A percentile compares a stretch with the other conserved stretches of the same genome.
These are phyloP conservation scores for Pinus tabuliformis DNA, from an alignment of 75 land plant genomes.

Conservation along the genomic window DNA sequence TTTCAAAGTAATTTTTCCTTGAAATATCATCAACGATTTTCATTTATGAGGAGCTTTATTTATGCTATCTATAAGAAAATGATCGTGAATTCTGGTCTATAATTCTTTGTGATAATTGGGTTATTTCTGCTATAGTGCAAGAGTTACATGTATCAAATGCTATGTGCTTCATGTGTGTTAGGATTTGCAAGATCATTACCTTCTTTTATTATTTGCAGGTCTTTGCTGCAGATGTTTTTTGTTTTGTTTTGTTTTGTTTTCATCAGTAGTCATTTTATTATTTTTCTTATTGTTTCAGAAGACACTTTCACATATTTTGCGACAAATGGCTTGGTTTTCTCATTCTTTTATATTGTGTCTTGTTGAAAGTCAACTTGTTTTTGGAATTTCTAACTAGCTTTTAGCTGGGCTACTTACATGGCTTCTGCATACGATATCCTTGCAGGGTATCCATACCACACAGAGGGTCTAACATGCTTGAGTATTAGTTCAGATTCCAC, in stretches of 20 bases:
- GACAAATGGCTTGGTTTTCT: neutral
- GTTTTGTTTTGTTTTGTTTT: neutral
- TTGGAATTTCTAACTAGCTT: neutral
- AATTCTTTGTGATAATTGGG: neutral
- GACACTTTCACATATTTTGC: neutral
- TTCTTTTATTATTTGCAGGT: neutral
- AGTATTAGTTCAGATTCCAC: too few relatives aligned
- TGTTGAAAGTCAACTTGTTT: conserved; percentile 2
- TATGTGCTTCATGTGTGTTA: too few relatives aligned
- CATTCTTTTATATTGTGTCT: neutral
- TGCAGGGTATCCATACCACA: conserved; percentile 18
- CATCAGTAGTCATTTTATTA: neutral
- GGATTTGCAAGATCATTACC: neutral
- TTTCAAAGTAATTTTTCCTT: neutral
- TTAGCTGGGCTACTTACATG: neutral
- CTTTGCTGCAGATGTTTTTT: neutral
- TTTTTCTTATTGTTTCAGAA: neutral
- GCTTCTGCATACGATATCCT: conserved; percentile 3
- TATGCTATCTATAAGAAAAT: neutral
- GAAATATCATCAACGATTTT: neutral
- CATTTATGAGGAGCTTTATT: neutral
- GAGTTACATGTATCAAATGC: too few relatives aligned
- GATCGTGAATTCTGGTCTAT: neutral
- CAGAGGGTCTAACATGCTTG: neutral
- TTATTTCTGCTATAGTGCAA: neutral